Evolutionary conservation across 129 eudicot species (phyloP), one percentile per base, ranked within the genome.

Genomic region (Ambrosia trifida): DNA sequence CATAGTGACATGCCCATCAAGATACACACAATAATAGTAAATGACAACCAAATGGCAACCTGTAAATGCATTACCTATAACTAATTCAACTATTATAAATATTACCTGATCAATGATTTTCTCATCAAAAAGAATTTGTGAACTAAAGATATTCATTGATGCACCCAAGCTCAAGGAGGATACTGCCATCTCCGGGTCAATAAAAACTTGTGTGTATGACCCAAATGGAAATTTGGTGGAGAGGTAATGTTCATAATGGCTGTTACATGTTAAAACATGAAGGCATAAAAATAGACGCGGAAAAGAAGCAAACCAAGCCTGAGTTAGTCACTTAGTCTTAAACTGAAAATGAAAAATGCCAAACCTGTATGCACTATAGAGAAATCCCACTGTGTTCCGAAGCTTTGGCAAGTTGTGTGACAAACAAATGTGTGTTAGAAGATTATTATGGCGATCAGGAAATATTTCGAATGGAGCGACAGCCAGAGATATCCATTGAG

Each of bases 131-230:
- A 94, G 84, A 56, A 94, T 56, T 67, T 90, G 93, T 61, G 97
- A 85, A 69, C 97, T 94, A 74, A 94, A 94, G 77, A 90, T 83
- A 75, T 85, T 85, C 84, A 90, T 78, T 16, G 99, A 86, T 46
- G 97, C 97, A 68, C 99, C 99, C 75, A 80, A 74, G 82, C 89
- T 87, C 45, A 72, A 71, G 7, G 91, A 80, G 56, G 99, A 90
- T 66, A 94, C 36, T 76, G 89, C 84, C 89, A 90, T 90, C 78
- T 90, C 97, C 35, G 99, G 96, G 70, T 85, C 80, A 52, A 94
- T 82, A 81, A 94, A 94, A 57, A 94, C 94, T 85, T 94, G 99
- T 43, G 86, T 84, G 79, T 94, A 94, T 65, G 97, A 94, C 63
- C 99, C 99, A 85, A 94, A 90, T 64, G 99, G 99, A 78, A 94